phyloP scores from a whole-genome alignment of 768 basidiomycete genomes.

The Termitomyces eurrhizus region DNA sequence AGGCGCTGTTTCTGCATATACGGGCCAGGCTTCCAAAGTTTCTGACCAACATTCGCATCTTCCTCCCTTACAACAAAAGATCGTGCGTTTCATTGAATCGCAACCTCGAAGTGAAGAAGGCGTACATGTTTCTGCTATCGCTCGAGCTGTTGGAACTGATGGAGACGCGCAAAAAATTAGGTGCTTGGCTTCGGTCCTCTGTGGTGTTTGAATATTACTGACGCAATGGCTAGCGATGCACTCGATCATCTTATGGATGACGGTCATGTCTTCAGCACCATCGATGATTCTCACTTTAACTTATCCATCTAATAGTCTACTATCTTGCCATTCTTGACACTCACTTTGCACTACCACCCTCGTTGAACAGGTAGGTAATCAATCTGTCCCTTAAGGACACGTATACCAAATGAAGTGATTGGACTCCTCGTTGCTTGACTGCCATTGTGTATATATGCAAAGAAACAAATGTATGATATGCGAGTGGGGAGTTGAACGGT shows the following conservation, averaged over 20 bases:
- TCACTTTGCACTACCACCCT: background rate
- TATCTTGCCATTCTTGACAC: background rate
- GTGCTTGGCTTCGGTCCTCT: slow-evolving; percentile 30
- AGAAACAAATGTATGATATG: slow-evolving; percentile 1
- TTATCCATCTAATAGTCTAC: slow-evolving; percentile 35
- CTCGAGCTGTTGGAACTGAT: slow-evolving; percentile 50
- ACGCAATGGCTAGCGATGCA: slow-evolving; percentile 46
- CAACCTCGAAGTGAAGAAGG: slow-evolving; percentile 54
- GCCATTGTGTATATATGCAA: slow-evolving; percentile 3
- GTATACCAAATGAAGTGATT: background rate
- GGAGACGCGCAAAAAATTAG: slow-evolving; percentile 59
- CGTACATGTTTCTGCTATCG: slow-evolving; percentile 69
- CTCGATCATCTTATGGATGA: slow-evolving; percentile 77
- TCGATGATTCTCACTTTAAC: slow-evolving; percentile 77
- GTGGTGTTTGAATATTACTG: background rate
- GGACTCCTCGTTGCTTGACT: background rate
- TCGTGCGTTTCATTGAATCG: slow-evolving; percentile 62
- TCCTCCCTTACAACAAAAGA: slow-evolving; percentile 54
- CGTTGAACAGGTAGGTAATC: background rate
- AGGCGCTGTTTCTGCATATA: slow-evolving; percentile 37
- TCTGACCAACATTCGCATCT: slow-evolving; percentile 53
- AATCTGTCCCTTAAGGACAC: too few relatives aligned
- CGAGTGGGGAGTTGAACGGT: background rate
- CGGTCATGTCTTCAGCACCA: slow-evolving; percentile 75
- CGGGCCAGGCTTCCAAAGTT: slow-evolving; percentile 24